Conservation (phyloP, 768 basidiomycete genomes). For the Crepidotus variabilis region DNA sequence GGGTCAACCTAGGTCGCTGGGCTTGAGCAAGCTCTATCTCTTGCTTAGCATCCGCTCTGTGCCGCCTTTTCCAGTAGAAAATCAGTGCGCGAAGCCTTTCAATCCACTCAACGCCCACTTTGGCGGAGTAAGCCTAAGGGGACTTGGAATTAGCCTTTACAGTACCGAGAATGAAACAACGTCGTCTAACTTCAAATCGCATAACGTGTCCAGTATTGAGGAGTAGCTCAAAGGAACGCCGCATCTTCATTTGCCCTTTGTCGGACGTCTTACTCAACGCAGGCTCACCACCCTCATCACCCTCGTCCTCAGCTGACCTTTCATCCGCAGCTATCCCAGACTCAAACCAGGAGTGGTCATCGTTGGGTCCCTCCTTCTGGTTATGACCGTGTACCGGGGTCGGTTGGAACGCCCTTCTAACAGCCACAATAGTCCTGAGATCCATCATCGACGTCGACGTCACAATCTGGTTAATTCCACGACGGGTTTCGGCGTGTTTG, state of each 20-base stretch:
- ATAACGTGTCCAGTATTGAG: conserved; percentile 65
- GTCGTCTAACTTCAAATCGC: conserved; percentile 68
- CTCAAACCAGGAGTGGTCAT: conserved; percentile 29
- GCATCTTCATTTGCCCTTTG: conserved; percentile 45
- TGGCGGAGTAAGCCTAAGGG: conserved; percentile 57
- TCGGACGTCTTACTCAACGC: conserved; percentile 39
- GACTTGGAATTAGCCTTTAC: background rate
- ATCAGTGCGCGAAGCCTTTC: conserved; percentile 65
- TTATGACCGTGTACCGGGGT: conserved; percentile 33
- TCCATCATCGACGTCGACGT: conserved; percentile 68
- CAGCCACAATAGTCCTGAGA: conserved; percentile 59
- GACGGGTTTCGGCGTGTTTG: conserved; percentile 49
- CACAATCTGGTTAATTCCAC: conserved; percentile 63
- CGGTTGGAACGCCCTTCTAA: conserved; percentile 60
- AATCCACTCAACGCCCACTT: conserved; percentile 82
- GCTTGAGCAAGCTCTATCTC: conserved; percentile 79
- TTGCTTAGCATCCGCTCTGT: conserved; percentile 68
- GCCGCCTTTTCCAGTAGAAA: conserved; percentile 76
- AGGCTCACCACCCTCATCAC: conserved; percentile 65
- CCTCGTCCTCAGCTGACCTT: conserved; percentile 46
- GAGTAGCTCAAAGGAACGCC: conserved; percentile 75
- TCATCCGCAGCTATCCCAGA: conserved; percentile 35
- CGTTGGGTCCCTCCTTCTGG: conserved; percentile 23
- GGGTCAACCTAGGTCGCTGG: conserved; percentile 57
- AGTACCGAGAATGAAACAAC: background rate